A percentile compares a stretch with the other conserved stretches of the same genome.
These are phyloP conservation scores for Scutellaria minor DNA, from an alignment of 257 asterid genomes.

Conservation along the genomic window DNA sequence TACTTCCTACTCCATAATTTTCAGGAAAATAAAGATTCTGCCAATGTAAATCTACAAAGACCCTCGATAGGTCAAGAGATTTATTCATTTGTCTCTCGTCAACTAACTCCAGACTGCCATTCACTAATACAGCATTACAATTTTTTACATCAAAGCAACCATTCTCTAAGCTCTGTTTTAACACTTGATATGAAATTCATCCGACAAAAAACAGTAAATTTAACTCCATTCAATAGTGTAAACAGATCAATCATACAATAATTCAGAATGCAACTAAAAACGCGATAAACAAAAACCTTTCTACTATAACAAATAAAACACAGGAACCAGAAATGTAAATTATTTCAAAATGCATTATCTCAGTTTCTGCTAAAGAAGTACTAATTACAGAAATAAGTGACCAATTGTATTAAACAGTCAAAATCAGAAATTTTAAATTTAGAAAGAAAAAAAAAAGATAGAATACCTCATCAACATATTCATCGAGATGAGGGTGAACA, in stretches of 20 bases:
- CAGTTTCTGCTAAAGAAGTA: background rate
- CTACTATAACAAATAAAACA: background rate
- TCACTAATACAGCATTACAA: background rate
- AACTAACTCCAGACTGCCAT: slow-evolving; percentile 14
- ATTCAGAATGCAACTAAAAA: background rate
- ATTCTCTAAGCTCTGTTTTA: background rate
- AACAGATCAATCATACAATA: background rate
- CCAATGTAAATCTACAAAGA: background rate
- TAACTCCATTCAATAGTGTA: slow-evolving; percentile 2
- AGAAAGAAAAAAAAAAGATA: background rate
- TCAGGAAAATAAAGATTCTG: background rate
- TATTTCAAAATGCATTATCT: background rate
- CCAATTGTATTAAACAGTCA: background rate
- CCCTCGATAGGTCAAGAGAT: background rate
- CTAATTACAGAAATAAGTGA: slow-evolving; percentile 6
- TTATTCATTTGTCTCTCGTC: background rate
- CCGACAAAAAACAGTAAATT: background rate
- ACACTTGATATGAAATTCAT: background rate
- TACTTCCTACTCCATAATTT: background rate
- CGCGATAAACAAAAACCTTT: background rate
- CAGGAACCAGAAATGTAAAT: background rate
- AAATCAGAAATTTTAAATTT: background rate
- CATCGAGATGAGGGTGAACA: slow-evolving; percentile 53
- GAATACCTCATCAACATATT: slow-evolving; percentile 86
- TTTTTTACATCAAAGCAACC: background rate